Conservation (phyloP, 1,284 basidiomycete genomes). For the Cryptococcus sp. region DNA sequence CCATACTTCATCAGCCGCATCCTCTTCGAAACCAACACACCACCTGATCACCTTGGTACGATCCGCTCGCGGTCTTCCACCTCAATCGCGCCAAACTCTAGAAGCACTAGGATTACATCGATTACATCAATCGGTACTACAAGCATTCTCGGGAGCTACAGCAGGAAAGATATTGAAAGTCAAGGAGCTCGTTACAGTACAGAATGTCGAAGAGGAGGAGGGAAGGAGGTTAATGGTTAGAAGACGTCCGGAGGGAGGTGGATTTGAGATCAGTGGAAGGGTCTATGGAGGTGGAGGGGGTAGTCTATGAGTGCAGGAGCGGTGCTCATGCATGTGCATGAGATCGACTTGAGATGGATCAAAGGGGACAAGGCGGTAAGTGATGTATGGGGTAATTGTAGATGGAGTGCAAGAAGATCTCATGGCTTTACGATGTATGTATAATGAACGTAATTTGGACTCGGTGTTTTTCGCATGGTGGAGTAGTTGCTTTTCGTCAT, state of each 20-base stretch:
- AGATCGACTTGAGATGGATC: too few relatives aligned
- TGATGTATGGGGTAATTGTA: too few relatives aligned
- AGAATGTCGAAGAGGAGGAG: constrained; percentile 47
- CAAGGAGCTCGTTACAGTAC: constrained; percentile 54
- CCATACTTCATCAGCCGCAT: neutral
- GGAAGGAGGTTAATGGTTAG: constrained; percentile 22
- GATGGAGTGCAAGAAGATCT: too few relatives aligned
- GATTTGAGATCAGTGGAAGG: constrained; percentile 31
- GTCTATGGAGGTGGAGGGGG: constrained; percentile 28
- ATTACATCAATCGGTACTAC: constrained; percentile 51
- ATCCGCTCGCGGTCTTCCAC: constrained; percentile 52
- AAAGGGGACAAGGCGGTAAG: too few relatives aligned
- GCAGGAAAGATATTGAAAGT: constrained; percentile 52
- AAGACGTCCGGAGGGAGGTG: constrained; percentile 36
- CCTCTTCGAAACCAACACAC: constrained; percentile 25
- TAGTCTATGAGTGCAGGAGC: too few relatives aligned
- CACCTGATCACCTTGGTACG: constrained; percentile 53
- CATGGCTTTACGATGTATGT: too few relatives aligned
- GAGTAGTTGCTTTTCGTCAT: too few relatives aligned
- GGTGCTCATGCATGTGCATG: too few relatives aligned
- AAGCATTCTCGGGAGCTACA: constrained; percentile 40
- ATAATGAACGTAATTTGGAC: too few relatives aligned
- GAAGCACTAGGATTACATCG: constrained; percentile 49
- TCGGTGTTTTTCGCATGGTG: too few relatives aligned
- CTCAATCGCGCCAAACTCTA: constrained; percentile 44